Conservation (phyloP, 164 flowering plant species). For the Nelumbo lutea region DNA sequence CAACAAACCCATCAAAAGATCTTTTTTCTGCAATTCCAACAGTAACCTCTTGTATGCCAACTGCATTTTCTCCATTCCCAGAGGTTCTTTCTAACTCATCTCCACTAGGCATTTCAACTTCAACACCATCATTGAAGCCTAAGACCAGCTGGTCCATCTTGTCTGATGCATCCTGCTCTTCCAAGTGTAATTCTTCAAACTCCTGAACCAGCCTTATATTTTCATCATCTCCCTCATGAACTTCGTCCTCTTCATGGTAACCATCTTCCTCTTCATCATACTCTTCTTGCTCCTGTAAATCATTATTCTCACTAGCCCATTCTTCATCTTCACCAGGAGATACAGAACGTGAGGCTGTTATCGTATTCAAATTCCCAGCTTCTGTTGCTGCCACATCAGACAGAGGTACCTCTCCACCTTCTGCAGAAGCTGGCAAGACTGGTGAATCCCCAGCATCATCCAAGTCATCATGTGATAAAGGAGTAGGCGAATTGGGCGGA, state of each 20-base stretch:
- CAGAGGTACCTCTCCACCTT: conserved; percentile 27
- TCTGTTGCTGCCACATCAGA: conserved; percentile 29
- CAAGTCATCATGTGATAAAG: conserved; percentile 86
- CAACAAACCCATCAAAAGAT: conserved; percentile 24
- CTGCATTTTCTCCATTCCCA: conserved; percentile 30
- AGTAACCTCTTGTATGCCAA: conserved; percentile 29
- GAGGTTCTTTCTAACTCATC: conserved; percentile 55
- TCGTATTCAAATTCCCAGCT: conserved; percentile 23
- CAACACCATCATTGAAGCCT: conserved; percentile 81
- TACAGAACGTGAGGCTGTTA: conserved; percentile 28
- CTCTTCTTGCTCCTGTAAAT: conserved; percentile 79
- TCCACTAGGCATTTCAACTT: conserved; percentile 49
- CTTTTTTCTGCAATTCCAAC: conserved; percentile 24
- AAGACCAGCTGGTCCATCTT: conserved; percentile 49
- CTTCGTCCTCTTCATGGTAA: conserved; percentile 81
- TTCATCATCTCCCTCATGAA: conserved; percentile 61
- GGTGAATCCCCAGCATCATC: conserved; percentile 63
- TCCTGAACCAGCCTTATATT: conserved; percentile 48
- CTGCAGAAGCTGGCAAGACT: conserved; percentile 29
- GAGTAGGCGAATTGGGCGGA: conserved; percentile 82
- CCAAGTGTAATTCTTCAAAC: conserved; percentile 53
- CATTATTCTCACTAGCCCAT: conserved; percentile 60
- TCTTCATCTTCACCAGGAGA: conserved; percentile 71
- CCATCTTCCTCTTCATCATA: conserved; percentile 86
- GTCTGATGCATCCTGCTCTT: conserved; percentile 40